Conservation (phyloP, 257 asterid genomes). For the Nicotiana obtusifolia region DNA sequence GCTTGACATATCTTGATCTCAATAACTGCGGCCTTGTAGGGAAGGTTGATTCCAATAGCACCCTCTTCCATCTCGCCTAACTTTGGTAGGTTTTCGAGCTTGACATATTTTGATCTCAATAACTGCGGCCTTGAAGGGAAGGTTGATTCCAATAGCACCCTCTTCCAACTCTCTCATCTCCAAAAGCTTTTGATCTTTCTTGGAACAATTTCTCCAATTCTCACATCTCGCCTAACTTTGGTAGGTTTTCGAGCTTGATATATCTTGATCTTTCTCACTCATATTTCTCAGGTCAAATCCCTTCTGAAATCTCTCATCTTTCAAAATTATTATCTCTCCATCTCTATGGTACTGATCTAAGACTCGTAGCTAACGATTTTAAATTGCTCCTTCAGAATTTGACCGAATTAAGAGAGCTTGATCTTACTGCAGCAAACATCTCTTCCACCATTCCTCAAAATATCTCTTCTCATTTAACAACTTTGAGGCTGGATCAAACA, state of each 20-base stretch:
- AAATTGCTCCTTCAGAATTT: constrained; percentile 20
- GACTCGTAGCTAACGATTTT: constrained; percentile 8
- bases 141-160: constrained; percentile 10
- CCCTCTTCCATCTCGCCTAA: too few relatives aligned
- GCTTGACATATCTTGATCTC: too few relatives aligned
- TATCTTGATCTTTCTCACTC: constrained; percentile 21
- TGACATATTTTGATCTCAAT: constrained; percentile 23
- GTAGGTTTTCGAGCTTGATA: background rate
- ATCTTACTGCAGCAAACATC: too few relatives aligned
- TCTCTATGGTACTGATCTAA: background rate
- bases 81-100: too few relatives aligned
- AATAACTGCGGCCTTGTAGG: too few relatives aligned
- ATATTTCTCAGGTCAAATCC: constrained; percentile 17
- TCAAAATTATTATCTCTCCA: constrained; percentile 4
- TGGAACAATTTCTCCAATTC: constrained; percentile 14
- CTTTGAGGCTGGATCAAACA: too few relatives aligned
- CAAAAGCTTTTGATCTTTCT: constrained; percentile 17
- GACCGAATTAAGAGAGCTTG: too few relatives aligned
- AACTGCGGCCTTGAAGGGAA: constrained; percentile 18
- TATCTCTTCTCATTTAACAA: too few relatives aligned
- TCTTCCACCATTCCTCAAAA: too few relatives aligned
- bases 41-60: too few relatives aligned
- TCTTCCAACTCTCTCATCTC: constrained; percentile 15
- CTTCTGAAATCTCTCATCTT: constrained; percentile 14
- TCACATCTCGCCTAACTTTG: constrained; percentile 12